These are phyloP conservation scores for Sodiomyces alkalinus DNA, from an alignment of 2,329 filamentous ascomycete species.

Conservation along the genomic window DNA sequence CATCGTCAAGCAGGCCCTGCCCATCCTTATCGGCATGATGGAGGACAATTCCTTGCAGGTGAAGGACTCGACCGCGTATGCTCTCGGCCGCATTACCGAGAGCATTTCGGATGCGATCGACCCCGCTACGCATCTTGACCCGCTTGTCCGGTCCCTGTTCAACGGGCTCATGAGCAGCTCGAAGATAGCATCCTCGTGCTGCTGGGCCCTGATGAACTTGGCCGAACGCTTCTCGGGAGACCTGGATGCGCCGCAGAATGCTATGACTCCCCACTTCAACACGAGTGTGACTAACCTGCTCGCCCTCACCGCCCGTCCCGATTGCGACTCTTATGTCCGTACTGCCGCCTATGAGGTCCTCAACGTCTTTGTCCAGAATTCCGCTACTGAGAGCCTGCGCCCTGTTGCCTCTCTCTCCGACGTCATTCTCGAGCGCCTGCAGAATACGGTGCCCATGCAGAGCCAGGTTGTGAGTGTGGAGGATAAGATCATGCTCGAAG, in stretches of 20 bases:
- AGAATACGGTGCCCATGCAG: constrained; percentile 80
- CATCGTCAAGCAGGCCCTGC: constrained; percentile 88
- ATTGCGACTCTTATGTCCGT: constrained; percentile 75
- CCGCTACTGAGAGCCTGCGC: constrained; percentile 70
- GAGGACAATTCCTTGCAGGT: constrained; percentile 80
- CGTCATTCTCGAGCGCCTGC: constrained; percentile 78
- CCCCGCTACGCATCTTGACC: constrained; percentile 64
- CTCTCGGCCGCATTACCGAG: constrained; percentile 90
- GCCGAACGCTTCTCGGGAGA: constrained; percentile 91
- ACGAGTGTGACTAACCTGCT: constrained; percentile 77
- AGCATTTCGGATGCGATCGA: constrained; percentile 86
- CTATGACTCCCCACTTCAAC: constrained; percentile 84
- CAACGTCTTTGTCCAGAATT: constrained; percentile 83
- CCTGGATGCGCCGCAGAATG: constrained; percentile 59
- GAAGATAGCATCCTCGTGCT: constrained; percentile 97
- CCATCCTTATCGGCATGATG: constrained; percentile 84
- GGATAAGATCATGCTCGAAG: constrained; percentile 87
- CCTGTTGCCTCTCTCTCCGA: constrained; percentile 72
- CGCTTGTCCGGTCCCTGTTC: constrained; percentile 79
- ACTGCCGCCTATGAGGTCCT: constrained; percentile 96
- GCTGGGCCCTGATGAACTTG: constrained; percentile 97
- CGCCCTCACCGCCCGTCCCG: constrained; percentile 66
- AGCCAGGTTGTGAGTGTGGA: constrained; percentile 91
- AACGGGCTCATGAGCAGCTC: constrained; percentile 76
- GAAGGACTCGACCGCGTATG: constrained; percentile 90